phyloP scores from a whole-genome alignment of 495 filamentous ascomycete species.

The Daldinia childiae region DNA sequence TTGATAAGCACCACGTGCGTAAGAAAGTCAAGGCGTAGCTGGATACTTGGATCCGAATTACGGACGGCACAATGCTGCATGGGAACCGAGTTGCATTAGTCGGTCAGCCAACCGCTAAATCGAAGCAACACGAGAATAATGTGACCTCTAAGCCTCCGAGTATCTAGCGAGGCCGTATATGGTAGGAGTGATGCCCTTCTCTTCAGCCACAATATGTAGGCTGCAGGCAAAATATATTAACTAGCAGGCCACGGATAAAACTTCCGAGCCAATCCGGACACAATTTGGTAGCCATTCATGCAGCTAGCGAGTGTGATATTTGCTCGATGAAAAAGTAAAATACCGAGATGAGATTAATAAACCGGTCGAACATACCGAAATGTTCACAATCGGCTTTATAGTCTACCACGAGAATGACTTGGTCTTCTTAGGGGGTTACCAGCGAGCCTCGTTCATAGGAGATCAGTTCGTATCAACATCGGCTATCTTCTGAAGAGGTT shows the following conservation, averaged over 20 bases:
- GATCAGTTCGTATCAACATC: not conserved
- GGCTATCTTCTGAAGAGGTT: constrained; percentile 11
- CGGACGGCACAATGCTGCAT: constrained; percentile 40
- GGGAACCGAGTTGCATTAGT: constrained; percentile 36
- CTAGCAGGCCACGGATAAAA: constrained; percentile 35
- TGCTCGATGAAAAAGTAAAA: constrained; percentile 2
- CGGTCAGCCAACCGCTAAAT: constrained; percentile 22
- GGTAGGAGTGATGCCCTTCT: constrained; percentile 29
- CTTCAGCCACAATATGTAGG: constrained; percentile 36
- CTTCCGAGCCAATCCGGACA: constrained; percentile 30
- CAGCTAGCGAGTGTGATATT: constrained; percentile 18
- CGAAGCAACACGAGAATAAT: constrained; percentile 19
- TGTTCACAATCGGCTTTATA: constrained; percentile 59
- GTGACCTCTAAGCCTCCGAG: constrained; percentile 27
- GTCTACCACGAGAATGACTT: constrained; percentile 57
- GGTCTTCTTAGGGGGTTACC: constrained; percentile 53
- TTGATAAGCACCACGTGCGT: constrained; percentile 44
- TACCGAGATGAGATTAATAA: constrained; percentile 14
- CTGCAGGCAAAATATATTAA: constrained; percentile 44
- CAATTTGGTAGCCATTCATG: constrained; percentile 40
- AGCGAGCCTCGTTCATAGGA: constrained; percentile 1
- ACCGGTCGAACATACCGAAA: constrained; percentile 57
- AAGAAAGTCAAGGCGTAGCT: constrained; percentile 19
- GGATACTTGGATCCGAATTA: constrained; percentile 27
- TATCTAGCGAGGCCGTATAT: constrained; percentile 29